Evolutionary conservation across 768 basidiomycete species (phyloP).

Genomic region (Lentinula lateritia): DNA sequence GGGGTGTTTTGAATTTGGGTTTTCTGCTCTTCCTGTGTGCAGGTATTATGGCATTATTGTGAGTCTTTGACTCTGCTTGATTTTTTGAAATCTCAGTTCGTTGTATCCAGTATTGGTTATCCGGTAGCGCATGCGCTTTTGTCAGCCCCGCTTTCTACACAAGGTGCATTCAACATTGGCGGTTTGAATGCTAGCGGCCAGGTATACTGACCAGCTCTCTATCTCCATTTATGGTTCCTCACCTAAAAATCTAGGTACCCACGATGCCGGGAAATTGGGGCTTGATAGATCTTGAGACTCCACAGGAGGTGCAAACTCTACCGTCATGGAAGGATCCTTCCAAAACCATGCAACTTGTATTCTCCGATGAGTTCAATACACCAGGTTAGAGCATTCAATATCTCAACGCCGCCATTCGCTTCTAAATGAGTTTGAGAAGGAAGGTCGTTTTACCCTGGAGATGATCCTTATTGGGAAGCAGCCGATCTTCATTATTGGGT

Average conservation of each 20-base stretch:
- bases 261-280: conserved; percentile 52
- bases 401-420: conserved; percentile 64
- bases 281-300: conserved; percentile 77
- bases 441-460: not conserved
- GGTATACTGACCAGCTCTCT: conserved; percentile 4
- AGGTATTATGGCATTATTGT: conserved; percentile 34
- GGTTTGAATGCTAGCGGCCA: conserved; percentile 50
- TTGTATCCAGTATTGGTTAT: conserved; percentile 28
- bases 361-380: conserved; percentile 78
- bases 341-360: conserved; percentile 50
- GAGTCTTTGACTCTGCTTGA: conserved; percentile 37
- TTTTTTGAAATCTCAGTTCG: not conserved
- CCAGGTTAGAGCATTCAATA: conserved; percentile 47
- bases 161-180: conserved; percentile 40
- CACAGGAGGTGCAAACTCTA: conserved; percentile 40
- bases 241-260: conserved; percentile 43
- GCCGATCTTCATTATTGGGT: conserved; percentile 79
- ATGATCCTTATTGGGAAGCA: conserved; percentile 71
- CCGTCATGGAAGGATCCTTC: conserved; percentile 7
- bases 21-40: conserved; percentile 41
- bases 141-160: conserved; percentile 19
- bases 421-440: not conserved
- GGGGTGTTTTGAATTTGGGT: conserved; percentile 65
- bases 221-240: not conserved
- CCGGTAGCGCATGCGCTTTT: conserved; percentile 28